Percentiles rank a stretch among this genome's conserved stretches.
Conservation (phyloP, 2,329 filamentous ascomycete genomes). For the Exutisphaerella laricina region DNA sequence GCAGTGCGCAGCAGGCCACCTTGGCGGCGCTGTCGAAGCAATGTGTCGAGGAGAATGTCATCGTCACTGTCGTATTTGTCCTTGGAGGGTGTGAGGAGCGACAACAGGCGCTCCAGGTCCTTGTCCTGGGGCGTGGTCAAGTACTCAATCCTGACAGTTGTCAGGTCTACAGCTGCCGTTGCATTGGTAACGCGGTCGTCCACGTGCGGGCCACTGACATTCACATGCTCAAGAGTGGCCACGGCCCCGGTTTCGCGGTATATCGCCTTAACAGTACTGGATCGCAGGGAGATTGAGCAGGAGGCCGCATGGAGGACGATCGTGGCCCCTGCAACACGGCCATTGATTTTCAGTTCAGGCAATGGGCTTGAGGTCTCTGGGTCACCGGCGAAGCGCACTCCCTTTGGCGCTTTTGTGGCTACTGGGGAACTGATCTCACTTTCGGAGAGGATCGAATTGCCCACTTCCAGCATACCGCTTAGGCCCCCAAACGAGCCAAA, state of each 20-base stretch:
- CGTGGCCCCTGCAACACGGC: constrained; percentile 69
- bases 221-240: constrained; percentile 68
- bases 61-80: constrained; percentile 84
- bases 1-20: constrained; percentile 72
- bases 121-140: constrained; percentile 65
- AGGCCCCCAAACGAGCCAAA: constrained; percentile 86
- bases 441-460: constrained; percentile 73
- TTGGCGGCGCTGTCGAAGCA: constrained; percentile 79
- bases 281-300: constrained; percentile 67
- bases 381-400: constrained; percentile 53
- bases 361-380: constrained; percentile 25
- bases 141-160: constrained; percentile 62
- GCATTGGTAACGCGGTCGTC: constrained; percentile 36
- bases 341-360: constrained; percentile 59
- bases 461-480: constrained; percentile 83
- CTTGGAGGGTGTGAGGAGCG: constrained; percentile 85
- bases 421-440: constrained; percentile 34
- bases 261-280: constrained; percentile 75
- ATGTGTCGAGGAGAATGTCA: constrained; percentile 89
- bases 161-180: constrained; percentile 19
- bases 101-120: constrained; percentile 76
- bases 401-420: constrained; percentile 38
- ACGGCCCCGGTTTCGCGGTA: constrained; percentile 67
- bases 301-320: constrained; percentile 71
- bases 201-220: constrained; percentile 61